Evolutionary conservation across 306 rosid species (phyloP), one percentile per base, ranked within the genome.

Genomic region (Cicer arietinum): DNA sequence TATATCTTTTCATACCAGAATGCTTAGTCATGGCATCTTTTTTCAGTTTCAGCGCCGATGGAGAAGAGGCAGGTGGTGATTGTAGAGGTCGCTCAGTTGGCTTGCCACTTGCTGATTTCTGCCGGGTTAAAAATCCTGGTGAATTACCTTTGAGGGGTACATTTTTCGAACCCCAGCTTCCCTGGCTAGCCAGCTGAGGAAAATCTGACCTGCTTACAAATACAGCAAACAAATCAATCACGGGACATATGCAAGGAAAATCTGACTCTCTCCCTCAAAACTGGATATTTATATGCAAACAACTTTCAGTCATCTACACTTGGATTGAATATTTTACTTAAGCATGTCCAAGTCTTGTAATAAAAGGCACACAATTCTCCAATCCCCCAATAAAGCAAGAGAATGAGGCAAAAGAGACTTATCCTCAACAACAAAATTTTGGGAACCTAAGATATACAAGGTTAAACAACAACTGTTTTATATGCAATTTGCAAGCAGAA

Each of bases 91-190:
- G 80, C 71, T 89, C 97, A 42, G 84, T 74, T 63, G 88, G 56
- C 80, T 87, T 94, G 78, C 89, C 84, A 80, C 82, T 76, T 37
- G 37, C 69, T 79, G 96, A 90, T 79, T 88, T 94, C 83, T 91
- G 97, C 30, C 88, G 84, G 47, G 79, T 81, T 66, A 87, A 67
- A 51, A 83, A 63, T 60, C 86, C 90, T 10, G 86, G 71, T 4
- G 91, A 88, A 79, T 77, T 88, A 61, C 85, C 89, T 88, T 91
- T 91, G 5, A 58, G 14, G 18, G 89, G 76, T 48, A 81, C 75
- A 71, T 50, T 83, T 81, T 84, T 90, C 10, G 80, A 80, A 25
- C 88, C 92, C 94, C 83, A 72, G 80, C 85, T 87, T n/a, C n/a
- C n/a, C n/a, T n/a, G n/a, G n/a, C n/a, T n/a, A n/a, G n/a, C n/a